Percentiles rank a stretch among this genome's conserved stretches.
Conservation (phyloP, 768 basidiomycete genomes). For the Russula olivacea region DNA sequence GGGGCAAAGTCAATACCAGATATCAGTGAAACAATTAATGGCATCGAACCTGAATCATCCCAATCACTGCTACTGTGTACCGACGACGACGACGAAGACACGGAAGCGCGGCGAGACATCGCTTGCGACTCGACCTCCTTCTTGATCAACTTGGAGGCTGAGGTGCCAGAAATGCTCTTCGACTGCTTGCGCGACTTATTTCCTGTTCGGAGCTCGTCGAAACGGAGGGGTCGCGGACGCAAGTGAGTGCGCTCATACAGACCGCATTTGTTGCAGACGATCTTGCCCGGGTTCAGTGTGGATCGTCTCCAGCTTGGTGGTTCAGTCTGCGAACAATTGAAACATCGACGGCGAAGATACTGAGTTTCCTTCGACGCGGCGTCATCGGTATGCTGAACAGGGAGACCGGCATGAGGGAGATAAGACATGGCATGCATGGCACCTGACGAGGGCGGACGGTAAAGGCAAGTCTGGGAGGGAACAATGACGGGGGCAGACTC, state of each 20-base stretch:
- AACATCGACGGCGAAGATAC: conserved; percentile 80
- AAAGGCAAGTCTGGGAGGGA: conserved; percentile 52
- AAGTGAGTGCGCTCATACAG: conserved; percentile 87
- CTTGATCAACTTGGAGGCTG: conserved; percentile 44
- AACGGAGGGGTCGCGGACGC: conserved; percentile 74
- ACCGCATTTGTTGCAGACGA: conserved; percentile 92
- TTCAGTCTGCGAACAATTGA: conserved; percentile 89
- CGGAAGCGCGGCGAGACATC: conserved; percentile 53
- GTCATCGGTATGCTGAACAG: conserved; percentile 85
- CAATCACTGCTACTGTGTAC: conserved; percentile 67
- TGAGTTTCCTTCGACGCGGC: conserved; percentile 88
- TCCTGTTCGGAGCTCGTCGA: conserved; percentile 84
- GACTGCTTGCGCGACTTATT: conserved; percentile 68
- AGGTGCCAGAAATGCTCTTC: conserved; percentile 33
- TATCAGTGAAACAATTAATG: conserved; percentile 26
- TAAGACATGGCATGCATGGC: conserved; percentile 32
- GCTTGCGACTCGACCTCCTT: conserved; percentile 42
- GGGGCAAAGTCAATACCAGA: conserved; percentile 19
- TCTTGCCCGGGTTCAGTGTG: conserved; percentile 86
- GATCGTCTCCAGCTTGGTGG: conserved; percentile 84
- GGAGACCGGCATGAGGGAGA: conserved; percentile 46
- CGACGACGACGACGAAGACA: conserved; percentile 54
- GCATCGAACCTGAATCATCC: conserved; percentile 62
- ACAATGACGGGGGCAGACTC: conserved; percentile 54
- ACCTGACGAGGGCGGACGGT: conserved; percentile 36